Conservation (phyloP, 164 flowering plant genomes). For the Vitis labrusca region DNA sequence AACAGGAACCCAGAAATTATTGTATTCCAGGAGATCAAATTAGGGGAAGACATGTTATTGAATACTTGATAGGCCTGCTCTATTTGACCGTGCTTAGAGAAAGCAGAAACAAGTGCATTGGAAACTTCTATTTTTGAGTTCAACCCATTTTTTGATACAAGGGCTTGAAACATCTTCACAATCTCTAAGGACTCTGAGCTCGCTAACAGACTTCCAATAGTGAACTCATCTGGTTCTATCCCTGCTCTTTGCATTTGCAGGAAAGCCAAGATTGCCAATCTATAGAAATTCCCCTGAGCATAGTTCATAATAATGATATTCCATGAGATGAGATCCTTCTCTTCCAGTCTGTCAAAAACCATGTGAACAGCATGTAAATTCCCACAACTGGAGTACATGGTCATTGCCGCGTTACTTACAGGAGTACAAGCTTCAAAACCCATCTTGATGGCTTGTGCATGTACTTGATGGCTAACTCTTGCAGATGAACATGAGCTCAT, state of each 20-base stretch:
- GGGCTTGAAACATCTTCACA: conserved; percentile 53
- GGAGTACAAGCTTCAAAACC: conserved; percentile 47
- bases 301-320: conserved; percentile 58
- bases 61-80: conserved; percentile 46
- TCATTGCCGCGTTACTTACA: conserved; percentile 69
- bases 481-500: conserved; percentile 48
- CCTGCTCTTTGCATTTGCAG: conserved; percentile 54
- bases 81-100: conserved; percentile 40
- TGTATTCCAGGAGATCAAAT: conserved; percentile 77
- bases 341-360: conserved; percentile 38
- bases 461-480: conserved; percentile 42
- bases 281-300: conserved; percentile 33
- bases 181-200: conserved; percentile 34
- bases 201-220: conserved; percentile 59
- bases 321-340: conserved; percentile 59
- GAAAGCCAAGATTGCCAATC: conserved; percentile 40
- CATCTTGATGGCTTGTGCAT: conserved; percentile 48
- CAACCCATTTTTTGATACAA: conserved; percentile 48
- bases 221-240: conserved; percentile 62
- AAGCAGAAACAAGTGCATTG: conserved; percentile 69
- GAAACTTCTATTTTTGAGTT: conserved; percentile 41
- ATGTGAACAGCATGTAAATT: conserved; percentile 31
- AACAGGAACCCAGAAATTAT: conserved; percentile 54
- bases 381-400: conserved; percentile 46
- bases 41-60: conserved; percentile 33